Base-by-base conservation (phyloP, 192 early-diverging fungal species). In the Mortierella hygrophila region DNA sequence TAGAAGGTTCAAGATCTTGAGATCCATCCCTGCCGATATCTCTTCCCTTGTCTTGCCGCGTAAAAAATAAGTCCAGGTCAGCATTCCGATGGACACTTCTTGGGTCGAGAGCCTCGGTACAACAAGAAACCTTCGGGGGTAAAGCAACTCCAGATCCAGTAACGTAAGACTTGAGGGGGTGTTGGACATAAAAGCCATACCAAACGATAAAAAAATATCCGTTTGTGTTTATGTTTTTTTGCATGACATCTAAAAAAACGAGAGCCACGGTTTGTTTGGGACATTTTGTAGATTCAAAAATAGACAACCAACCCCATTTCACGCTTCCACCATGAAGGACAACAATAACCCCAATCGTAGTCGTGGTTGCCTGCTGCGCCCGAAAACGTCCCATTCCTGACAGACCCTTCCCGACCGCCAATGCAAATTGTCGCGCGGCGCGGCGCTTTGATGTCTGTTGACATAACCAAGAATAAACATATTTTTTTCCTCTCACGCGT, bases 231-330 rank as follows among this genome's bases (percentile, higher is more conserved):
- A 3, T 29, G 29, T 65, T 32, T 65, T 26, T 26, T 65, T 65
- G 60, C 60, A 65, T 65, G 11, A 65, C 29, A 65, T 26, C 60
- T 13, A 65, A 65, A 32, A 60, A 23, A 26, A 60, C n/a, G 60
- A 32, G 29, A 65, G 60, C 60, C 60, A 32, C 32, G 29, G n/a
- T 32, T 26, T 57, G 49, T 20, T 52, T 52, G 47, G 16, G 3
- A 52, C 16, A 16, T 57, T n/a, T 26, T 57, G 21, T 57, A 1
- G 21, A 9, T 26, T 65, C 60, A 65, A 65, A 65, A 65, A 65
- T 65, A 65, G 60, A 65, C 60, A 65, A 15, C 60, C 60, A 65
- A 65, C 60, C 60, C 60, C 60, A 65, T 65, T 32, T 32, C 60
- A 29, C 26, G 60, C 60, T 65, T 35, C 13, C 26, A 65, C 60